Percentiles rank a stretch among this genome's conserved stretches.
phyloP scores from a whole-genome alignment of 345 rosid genomes.

The Salix caprea region DNA sequence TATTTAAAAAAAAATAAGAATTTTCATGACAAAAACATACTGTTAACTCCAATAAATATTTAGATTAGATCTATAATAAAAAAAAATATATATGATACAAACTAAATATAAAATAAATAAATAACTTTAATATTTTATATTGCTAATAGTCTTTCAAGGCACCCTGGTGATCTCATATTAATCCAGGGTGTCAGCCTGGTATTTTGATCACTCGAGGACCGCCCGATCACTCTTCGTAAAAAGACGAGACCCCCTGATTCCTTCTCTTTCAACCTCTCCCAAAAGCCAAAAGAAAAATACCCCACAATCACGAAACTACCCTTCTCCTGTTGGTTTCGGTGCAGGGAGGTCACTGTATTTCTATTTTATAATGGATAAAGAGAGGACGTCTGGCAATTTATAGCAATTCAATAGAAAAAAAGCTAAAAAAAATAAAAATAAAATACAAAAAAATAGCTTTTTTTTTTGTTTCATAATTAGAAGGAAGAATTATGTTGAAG shows the following conservation, averaged over 20 bases:
- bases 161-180: neutral
- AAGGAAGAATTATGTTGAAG: no score
- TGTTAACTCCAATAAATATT: no score
- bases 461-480: no score
- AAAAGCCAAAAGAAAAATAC: neutral
- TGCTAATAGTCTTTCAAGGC: neutral
- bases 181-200: neutral
- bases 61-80: no score
- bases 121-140: neutral
- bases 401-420: no score
- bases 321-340: neutral
- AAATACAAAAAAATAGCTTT: no score
- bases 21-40: no score
- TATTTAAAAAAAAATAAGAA: no score
- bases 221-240: neutral
- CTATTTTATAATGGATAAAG: neutral
- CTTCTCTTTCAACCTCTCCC: neutral
- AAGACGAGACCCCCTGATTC: neutral
- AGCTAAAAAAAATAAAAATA: no score
- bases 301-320: neutral
- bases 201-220: constrained; percentile 1
- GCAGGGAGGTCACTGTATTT: neutral
- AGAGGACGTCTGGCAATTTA: no score
- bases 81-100: no score
- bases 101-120: no score